Evolutionary conservation across 2,329 filamentous ascomycete genomes (phyloP).

Genomic region (Ceratocystis papillata): DNA sequence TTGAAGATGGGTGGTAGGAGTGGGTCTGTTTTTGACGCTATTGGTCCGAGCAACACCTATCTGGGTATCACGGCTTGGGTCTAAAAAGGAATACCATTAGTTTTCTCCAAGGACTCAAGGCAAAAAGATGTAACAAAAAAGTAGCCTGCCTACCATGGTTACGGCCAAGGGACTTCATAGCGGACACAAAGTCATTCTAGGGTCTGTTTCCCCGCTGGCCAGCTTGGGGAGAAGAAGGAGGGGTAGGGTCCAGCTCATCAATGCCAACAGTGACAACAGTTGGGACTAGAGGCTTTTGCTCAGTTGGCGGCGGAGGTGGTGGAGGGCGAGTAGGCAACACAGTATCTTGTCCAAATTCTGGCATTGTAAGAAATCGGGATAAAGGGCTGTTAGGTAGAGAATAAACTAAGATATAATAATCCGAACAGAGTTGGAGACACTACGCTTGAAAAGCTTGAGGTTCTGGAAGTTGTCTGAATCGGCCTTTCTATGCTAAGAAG

Average conservation of each 20-base stretch:
- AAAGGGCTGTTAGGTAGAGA: background rate
- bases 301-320: background rate
- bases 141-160: constrained; percentile 16
- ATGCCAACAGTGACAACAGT: background rate
- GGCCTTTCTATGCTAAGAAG: background rate
- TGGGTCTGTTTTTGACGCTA: constrained; percentile 1
- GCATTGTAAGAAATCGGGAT: background rate
- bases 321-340: constrained; percentile 15
- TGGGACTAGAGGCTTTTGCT: constrained; percentile 3
- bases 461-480: too few species aligned
- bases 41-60: constrained; percentile 5
- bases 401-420: constrained; percentile 8
- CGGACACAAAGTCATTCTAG: constrained; percentile 24
- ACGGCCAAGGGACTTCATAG: constrained; percentile 24
- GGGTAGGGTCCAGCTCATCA: background rate
- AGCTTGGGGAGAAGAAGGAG: background rate
- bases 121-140: background rate
- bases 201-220: constrained; percentile 19
- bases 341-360: constrained; percentile 1
- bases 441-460: background rate
- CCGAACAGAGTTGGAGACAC: background rate
- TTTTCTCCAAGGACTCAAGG: background rate
- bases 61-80: constrained; percentile 13
- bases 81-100: background rate
- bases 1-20: background rate